These are phyloP conservation scores for Exserohilum rostratum DNA, from an alignment of 2,329 filamentous ascomycete species.

Conservation along the genomic window DNA sequence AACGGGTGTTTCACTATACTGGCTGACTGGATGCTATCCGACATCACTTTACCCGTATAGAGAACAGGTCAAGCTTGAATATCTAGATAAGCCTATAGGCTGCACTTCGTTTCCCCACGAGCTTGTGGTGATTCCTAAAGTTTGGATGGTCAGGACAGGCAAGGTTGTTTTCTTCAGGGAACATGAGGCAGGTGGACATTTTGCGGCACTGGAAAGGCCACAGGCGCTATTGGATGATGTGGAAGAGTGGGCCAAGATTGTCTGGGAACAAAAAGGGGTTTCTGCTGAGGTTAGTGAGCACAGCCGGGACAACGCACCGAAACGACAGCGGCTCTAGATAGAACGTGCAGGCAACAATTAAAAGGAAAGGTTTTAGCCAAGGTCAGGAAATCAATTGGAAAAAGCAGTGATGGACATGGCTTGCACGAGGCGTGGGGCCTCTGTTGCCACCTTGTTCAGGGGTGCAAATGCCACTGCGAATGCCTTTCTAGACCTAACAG, in stretches of 20 bases:
- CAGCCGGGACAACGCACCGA: not conserved
- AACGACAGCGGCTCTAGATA: not conserved
- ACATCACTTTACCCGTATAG: conserved; percentile 60
- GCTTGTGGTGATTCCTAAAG: conserved; percentile 47
- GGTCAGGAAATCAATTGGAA: not conserved
- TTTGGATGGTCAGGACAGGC: conserved; percentile 49
- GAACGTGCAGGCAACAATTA: not conserved
- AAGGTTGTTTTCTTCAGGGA: conserved; percentile 45
- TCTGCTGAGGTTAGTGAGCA: not conserved
- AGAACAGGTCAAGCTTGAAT: conserved; percentile 28
- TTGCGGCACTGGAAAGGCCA: conserved; percentile 57
- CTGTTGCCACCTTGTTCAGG: not conserved
- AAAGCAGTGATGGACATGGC: not conserved
- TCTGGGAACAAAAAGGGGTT: conserved; percentile 31
- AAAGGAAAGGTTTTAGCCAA: not conserved
- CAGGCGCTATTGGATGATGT: conserved; percentile 52
- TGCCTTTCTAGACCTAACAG: not conserved
- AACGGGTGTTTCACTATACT: conserved; percentile 60
- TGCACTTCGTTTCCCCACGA: conserved; percentile 55
- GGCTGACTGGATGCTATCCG: conserved; percentile 59
- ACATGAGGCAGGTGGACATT: conserved; percentile 53
- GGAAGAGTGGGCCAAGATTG: conserved; percentile 50
- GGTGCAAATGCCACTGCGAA: not conserved
- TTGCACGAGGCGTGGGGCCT: not conserved
- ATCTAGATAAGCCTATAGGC: conserved; percentile 51